Base-by-base conservation (phyloP, 306 rosid species). In the Pyrus pyrifolia region DNA sequence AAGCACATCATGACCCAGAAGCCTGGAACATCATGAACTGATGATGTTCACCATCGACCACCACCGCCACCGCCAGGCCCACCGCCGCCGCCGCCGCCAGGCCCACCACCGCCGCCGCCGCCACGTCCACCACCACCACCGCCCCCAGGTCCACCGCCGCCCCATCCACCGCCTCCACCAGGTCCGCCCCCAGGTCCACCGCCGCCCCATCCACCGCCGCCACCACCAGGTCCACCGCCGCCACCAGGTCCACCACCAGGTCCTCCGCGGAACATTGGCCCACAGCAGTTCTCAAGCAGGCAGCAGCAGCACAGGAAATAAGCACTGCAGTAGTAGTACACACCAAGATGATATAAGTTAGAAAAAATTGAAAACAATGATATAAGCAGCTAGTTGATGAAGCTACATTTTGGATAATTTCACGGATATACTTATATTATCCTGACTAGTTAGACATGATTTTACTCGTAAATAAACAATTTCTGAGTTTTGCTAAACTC, bases 271-370 rank as follows among this genome's bases (percentile, higher is more conserved):
- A 87, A 86, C 67, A 82, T 1, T 25, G 91, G 90, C 45, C 88
- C 88, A 55, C 88, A 85, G 67, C 88, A 87, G 40, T 77, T 73
- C 87, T 87, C 91, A 12, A 87, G 25, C 62, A 85, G 40, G 80
- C 93, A 87, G 80, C 93, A 89, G 80, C 93, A 89, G 81, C 89
- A 87, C 30, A 89, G 62, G 60, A 85, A 0, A 72, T 77, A 78
- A 68, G 85, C 82, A 72, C 82, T 82, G 67, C 75, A 25, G 45
- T 42, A 9, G 12, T 42, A 42, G 45, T 42, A 42, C 45, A 42
- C 45, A 42, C 45, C 12, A 42, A 9, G 45, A 42, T 42, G 45
- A 9, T 42, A 42, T 9, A 42, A 42, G 12, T 42, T 2, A 4
- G 31, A 27, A 40, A 63, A 52, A 14, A 8, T 18, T 44, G 12